A percentile compares a stretch with the other conserved stretches of the same genome.
phyloP scores from a whole-genome alignment of 345 rosid species.

The Balakata baccata region DNA sequence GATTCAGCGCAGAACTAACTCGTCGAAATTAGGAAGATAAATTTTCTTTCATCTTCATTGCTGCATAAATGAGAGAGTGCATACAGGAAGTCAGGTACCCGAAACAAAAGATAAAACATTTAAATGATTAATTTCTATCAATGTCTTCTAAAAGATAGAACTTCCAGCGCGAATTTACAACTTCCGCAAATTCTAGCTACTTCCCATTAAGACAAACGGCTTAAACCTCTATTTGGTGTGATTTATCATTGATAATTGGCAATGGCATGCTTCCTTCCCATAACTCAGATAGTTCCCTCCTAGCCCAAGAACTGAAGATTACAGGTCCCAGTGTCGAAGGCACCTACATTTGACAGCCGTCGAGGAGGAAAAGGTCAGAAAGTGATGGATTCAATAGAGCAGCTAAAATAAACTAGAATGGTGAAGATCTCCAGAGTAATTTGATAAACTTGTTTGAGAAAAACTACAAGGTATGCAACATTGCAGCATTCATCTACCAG shows the following conservation, averaged over 20 bases:
- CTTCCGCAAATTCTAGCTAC: slow-evolving; percentile 5
- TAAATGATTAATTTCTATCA: slow-evolving; percentile 18
- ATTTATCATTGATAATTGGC: slow-evolving; percentile 49
- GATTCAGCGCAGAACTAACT: not conserved
- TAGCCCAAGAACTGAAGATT: slow-evolving; percentile 63
- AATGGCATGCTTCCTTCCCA: slow-evolving; percentile 76
- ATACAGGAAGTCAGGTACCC: slow-evolving; percentile 1
- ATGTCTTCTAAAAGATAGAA: slow-evolving; percentile 18
- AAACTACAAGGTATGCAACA: not conserved
- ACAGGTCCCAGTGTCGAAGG: slow-evolving; percentile 95
- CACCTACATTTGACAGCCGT: slow-evolving; percentile 43
- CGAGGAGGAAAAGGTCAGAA: not conserved
- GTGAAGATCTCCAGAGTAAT: no score
- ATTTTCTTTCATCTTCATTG: slow-evolving; percentile 2
- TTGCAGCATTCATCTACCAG: not conserved
- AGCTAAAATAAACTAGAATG: no score
- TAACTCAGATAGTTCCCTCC: slow-evolving; percentile 73
- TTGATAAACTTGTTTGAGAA: no score
- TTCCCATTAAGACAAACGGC: not conserved
- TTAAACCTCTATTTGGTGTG: slow-evolving; percentile 69
- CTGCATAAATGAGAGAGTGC: not conserved
- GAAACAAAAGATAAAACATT: slow-evolving; percentile 7
- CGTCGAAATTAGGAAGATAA: not conserved
- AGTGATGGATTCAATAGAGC: not conserved
- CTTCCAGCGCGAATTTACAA: slow-evolving; percentile 34